These are phyloP conservation scores for Fraxinus anomala DNA, from an alignment of 257 asterid species.

Conservation along the genomic window DNA sequence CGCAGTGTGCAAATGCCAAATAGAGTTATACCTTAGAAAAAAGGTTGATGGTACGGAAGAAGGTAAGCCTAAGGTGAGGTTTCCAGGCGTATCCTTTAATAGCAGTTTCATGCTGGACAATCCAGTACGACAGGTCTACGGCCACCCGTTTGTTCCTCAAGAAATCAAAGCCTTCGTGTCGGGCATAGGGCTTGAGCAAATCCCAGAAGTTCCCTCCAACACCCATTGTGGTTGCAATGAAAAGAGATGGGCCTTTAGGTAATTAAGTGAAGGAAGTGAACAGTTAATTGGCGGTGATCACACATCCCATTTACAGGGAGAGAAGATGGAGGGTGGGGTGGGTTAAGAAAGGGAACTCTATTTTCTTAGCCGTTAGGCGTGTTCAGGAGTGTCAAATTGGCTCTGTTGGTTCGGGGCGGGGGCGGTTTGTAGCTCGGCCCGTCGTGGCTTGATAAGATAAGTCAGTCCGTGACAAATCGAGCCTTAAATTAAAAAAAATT, in stretches of 20 bases:
- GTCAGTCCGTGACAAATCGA: no score
- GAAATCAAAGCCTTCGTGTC: slow-evolving; percentile 71
- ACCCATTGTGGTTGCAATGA: slow-evolving; percentile 54
- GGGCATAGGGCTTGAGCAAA: slow-evolving; percentile 78
- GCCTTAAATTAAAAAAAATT: no score
- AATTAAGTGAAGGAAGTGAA: not conserved
- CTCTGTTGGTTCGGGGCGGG: no score
- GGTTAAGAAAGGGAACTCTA: no score
- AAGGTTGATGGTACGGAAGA: slow-evolving; percentile 80
- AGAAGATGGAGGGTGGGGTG: not conserved
- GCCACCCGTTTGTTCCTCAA: slow-evolving; percentile 96
- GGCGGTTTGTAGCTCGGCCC: no score
- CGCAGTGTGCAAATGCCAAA: not conserved
- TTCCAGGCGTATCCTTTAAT: slow-evolving; percentile 64
- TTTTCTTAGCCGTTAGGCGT: no score
- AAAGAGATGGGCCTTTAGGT: not conserved
- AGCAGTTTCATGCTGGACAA: slow-evolving; percentile 92
- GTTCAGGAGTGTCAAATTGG: no score
- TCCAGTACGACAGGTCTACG: slow-evolving; percentile 93
- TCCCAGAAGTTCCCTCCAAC: slow-evolving; percentile 97
- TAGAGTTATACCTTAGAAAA: slow-evolving; percentile 65
- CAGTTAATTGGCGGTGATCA: not conserved
- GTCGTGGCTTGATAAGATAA: no score
- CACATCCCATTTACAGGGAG: not conserved
- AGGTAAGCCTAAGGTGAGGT: slow-evolving; percentile 77